Base-by-base conservation (phyloP, 306 rosid genomes). In the Begonia masoniana region DNA sequence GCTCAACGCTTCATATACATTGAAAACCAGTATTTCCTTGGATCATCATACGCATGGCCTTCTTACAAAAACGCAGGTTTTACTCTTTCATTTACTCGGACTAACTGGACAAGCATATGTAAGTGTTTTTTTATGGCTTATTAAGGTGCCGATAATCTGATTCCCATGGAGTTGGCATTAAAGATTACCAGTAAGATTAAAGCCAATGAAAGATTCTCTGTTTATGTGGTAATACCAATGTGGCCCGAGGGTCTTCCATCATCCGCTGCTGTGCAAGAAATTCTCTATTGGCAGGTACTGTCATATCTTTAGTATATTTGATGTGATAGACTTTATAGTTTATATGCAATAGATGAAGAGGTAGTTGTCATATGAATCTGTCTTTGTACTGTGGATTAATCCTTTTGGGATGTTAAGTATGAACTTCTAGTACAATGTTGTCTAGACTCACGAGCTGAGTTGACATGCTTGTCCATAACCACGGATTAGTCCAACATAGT, bases 41-140 rank as follows among this genome's bases (percentile, higher is more conserved):
- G 96, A 64, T 85, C 96, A n/a, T 85, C 96, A 15, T 91, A 74
- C 64, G 96, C 88, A 13, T 86, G 99, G 99, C 92, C 96, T 56
- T 41, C 78, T 54, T 81, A 86, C 78, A 91, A 70, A 75, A 78
- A 77, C 35, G 85, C 99, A 91, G 99, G 99, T 91, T 50, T 58
- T 68, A 0, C 49, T 52, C 36, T 36, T 10, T 60, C 50, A 15
- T 36, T 60, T 39, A 60, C 15, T 60, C 50, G 49, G 11, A 16
- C 15, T 49, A 13, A 35, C 55, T 5, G 15, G 15, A 10, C 26
- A 12, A 10, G 14, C 49, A 45, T 7, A 26, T 52, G 41, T 13
- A 61, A 12, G 19, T 13, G 36, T 23, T 49, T 57, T 31, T 49
- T 36, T 42, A 13, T 15, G 10, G 12, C 10, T 36, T 56, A 45